Conservation (phyloP, 1,139 yeast genomes). For the Scheffersomyces illinoinensis region DNA sequence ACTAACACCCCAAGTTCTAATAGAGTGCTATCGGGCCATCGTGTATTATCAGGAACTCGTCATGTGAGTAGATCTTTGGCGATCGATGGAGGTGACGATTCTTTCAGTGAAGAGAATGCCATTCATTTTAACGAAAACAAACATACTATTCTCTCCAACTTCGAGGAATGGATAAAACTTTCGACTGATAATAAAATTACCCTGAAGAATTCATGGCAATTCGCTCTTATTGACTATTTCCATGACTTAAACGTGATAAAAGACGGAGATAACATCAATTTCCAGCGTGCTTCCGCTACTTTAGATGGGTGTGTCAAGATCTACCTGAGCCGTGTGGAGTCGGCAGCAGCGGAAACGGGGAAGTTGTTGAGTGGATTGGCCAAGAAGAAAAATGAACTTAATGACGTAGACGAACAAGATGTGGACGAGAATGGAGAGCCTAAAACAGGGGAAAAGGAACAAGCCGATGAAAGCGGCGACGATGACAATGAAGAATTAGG, state of each 20-base stretch:
- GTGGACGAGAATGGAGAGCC: slow-evolving; percentile 24
- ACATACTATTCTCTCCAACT: slow-evolving; percentile 55
- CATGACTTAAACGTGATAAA: slow-evolving; percentile 63
- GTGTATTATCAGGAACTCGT: slow-evolving; percentile 17
- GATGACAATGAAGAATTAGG: slow-evolving; percentile 16
- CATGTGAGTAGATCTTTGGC: slow-evolving; percentile 16
- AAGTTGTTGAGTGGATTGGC: slow-evolving; percentile 72
- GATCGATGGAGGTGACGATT: slow-evolving; percentile 15
- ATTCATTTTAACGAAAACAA: slow-evolving; percentile 47
- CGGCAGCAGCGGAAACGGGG: slow-evolving; percentile 90
- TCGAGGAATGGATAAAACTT: slow-evolving; percentile 87
- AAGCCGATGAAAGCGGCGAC: slow-evolving; percentile 14
- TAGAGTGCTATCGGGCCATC: slow-evolving; percentile 12
- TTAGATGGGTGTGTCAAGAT: slow-evolving; percentile 86
- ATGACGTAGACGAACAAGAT: slow-evolving; percentile 16
- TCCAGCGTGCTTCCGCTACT: slow-evolving; percentile 77
- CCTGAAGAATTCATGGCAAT: slow-evolving; percentile 72
- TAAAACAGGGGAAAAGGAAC: slow-evolving; percentile 20
- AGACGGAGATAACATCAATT: slow-evolving; percentile 65
- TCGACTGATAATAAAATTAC: slow-evolving; percentile 87
- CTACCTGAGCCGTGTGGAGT: slow-evolving; percentile 83
- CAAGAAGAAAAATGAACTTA: slow-evolving; percentile 17
- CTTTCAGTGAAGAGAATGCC: slow-evolving; percentile 40
- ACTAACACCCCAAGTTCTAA: slow-evolving; percentile 6
- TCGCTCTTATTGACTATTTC: slow-evolving; percentile 86